Evolutionary conservation across 495 filamentous ascomycete species (phyloP).

Genomic region (Cryomyces antarcticus): DNA sequence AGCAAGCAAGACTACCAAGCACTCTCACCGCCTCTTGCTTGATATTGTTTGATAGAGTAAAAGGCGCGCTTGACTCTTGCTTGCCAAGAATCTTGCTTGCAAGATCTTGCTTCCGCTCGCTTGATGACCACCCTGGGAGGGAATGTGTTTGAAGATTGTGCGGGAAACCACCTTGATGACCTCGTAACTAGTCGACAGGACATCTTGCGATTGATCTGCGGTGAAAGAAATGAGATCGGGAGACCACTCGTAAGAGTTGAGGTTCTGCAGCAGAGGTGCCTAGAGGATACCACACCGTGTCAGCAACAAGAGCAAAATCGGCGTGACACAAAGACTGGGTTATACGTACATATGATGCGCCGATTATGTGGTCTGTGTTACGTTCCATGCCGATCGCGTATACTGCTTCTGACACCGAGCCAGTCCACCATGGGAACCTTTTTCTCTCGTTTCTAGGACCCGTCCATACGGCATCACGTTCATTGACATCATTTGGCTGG

Average conservation of each 20-base stretch:
- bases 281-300: neutral
- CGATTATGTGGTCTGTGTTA: slow-evolving; percentile 33
- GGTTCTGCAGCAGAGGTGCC: slow-evolving; percentile 16
- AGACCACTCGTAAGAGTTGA: slow-evolving; percentile 17
- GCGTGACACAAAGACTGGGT: neutral
- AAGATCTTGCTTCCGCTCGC: too few species aligned
- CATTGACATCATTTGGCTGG: slow-evolving; percentile 25
- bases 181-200: slow-evolving; percentile 25
- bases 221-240: slow-evolving; percentile 17
- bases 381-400: slow-evolving; percentile 48
- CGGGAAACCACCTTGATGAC: slow-evolving; percentile 20
- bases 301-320: too few species aligned
- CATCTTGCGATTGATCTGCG: slow-evolving; percentile 11
- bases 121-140: too few species aligned
- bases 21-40: too few species aligned
- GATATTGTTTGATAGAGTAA: too few species aligned
- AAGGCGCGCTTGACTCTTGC: too few species aligned
- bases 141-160: slow-evolving; percentile 32
- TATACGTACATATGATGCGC: slow-evolving; percentile 6
- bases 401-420: slow-evolving; percentile 42
- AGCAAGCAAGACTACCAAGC: too few species aligned
- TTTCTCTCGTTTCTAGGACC: slow-evolving; percentile 1
- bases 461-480: slow-evolving; percentile 26
- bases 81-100: too few species aligned
- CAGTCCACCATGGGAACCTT: slow-evolving; percentile 30